Evolutionary conservation across 371 early-diverging fungal genomes (phyloP), one percentile per base, ranked within the genome.

Genomic region (Saksenaea oblongispora): DNA sequence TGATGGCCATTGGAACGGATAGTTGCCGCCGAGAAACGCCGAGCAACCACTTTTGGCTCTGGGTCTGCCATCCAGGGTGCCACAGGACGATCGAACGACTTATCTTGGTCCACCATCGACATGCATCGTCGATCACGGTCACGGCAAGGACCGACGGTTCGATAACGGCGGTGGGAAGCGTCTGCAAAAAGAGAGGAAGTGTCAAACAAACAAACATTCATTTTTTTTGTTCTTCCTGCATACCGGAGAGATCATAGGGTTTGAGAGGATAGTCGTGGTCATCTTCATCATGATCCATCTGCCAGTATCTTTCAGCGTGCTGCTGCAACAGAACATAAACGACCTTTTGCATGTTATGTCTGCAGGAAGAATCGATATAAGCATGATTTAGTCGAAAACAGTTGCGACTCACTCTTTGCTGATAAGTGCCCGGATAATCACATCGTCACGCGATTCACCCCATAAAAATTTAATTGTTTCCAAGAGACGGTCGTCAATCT

Each of bases 271-370:
- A 42, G 34, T 26, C 56, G 14, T 59, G 31, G 14, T 64, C 65
- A 14, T 72, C 82, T 35, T 79, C 79, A 55, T 69, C 74, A 39
- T 82, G 79, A 22, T 79, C 79, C 13, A 69, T 65, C 56, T 82
- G 79, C 82, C 82, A 82, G 22, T 79, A 79, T 26, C 69, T 66
- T 44, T 77, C 76, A 13, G 82, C 77, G 61, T 79, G 82, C 41
- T 75, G 79, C 41, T 79, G 75, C 26, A 82, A 66, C 14, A 82
- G 62, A 9, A 79, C 82, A 62, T 82, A 82, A 3, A 78, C 75
- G 2, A 82, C 82, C 53, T 82, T 82, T 69, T 82, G 82, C 82
- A 82, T 82, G 59, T 82, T 82, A 26, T 77, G 75, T 53, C 80
- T 80, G 64, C 13, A 27, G 13, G 22, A 26, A 37, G n/a, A 31